These are phyloP conservation scores for Plantago major DNA, from an alignment of 257 asterid genomes.

Conservation along the genomic window DNA sequence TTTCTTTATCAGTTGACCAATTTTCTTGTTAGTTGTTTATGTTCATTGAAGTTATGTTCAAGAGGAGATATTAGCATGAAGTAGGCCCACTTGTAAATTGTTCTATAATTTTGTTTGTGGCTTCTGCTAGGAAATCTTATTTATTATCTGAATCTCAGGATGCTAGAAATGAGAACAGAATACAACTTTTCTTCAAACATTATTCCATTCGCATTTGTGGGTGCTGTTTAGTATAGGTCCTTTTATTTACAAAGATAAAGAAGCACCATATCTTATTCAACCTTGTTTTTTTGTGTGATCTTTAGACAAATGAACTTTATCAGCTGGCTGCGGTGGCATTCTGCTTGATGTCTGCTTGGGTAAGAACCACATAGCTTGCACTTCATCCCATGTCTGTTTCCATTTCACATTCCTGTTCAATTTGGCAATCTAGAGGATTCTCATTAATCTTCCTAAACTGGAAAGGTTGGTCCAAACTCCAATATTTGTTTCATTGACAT, in stretches of 20 bases:
- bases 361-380: constrained; percentile 32
- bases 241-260: neutral
- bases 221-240: neutral
- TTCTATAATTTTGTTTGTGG: too few species aligned
- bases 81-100: too few species aligned
- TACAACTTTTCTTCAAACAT: neutral
- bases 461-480: neutral
- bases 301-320: constrained; percentile 77
- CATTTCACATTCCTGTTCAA: neutral
- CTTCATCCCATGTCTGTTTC: constrained; percentile 13
- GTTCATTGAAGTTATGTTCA: too few species aligned
- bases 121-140: constrained; percentile 1
- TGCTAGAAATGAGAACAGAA: neutral
- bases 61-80: too few species aligned
- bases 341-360: constrained; percentile 84
- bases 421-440: constrained; percentile 11
- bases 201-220: constrained; percentile 1
- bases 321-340: constrained; percentile 65
- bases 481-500: too few species aligned
- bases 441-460: neutral
- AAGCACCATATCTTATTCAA: constrained; percentile 16
- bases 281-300: constrained; percentile 27
- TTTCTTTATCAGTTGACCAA: too few species aligned
- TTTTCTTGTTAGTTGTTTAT: too few species aligned
- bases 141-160: neutral